These are phyloP conservation scores for Rhodotorula mucilaginosa DNA, from an alignment of 1,284 basidiomycete species.

Conservation along the genomic window DNA sequence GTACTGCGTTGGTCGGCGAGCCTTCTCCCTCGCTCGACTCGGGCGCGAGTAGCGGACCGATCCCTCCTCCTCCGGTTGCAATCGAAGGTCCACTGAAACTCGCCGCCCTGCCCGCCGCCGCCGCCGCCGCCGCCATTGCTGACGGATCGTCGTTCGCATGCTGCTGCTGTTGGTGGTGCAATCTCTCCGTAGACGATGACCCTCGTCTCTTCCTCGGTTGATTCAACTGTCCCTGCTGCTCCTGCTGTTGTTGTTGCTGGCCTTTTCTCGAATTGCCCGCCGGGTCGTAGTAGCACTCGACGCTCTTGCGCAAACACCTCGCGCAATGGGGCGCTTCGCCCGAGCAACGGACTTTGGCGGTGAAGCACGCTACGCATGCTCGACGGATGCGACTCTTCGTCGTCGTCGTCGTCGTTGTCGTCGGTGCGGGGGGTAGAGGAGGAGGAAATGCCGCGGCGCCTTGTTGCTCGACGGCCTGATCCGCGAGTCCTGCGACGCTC, in stretches of 20 bases:
- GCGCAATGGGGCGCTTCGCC: slow-evolving; percentile 8
- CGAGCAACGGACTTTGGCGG: slow-evolving; percentile 11
- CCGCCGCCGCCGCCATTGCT: too few species aligned
- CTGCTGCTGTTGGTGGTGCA: background rate
- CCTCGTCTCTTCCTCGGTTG: background rate
- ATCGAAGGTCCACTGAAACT: background rate
- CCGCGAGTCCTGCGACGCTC: background rate
- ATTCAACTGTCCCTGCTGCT: background rate
- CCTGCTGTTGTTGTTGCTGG: background rate
- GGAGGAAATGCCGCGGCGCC: background rate
- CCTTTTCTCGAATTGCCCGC: slow-evolving; percentile 1
- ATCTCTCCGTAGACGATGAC: background rate
- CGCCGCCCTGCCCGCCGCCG: background rate
- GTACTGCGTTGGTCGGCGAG: background rate
- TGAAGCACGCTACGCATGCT: slow-evolving; percentile 16
- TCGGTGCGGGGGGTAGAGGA: too few species aligned
- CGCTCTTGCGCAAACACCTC: background rate
- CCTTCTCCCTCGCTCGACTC: background rate
- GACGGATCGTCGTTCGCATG: background rate
- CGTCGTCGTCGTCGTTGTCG: background rate
- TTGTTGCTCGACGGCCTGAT: background rate
- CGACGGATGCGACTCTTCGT: background rate
- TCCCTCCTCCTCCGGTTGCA: background rate
- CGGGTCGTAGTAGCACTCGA: slow-evolving; percentile 5
- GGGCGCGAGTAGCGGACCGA: background rate